A percentile compares a stretch with the other conserved stretches of the same genome.
Evolutionary conservation across 1,284 basidiomycete species (phyloP).

Genomic region (Microbotryomycetes sp.): DNA sequence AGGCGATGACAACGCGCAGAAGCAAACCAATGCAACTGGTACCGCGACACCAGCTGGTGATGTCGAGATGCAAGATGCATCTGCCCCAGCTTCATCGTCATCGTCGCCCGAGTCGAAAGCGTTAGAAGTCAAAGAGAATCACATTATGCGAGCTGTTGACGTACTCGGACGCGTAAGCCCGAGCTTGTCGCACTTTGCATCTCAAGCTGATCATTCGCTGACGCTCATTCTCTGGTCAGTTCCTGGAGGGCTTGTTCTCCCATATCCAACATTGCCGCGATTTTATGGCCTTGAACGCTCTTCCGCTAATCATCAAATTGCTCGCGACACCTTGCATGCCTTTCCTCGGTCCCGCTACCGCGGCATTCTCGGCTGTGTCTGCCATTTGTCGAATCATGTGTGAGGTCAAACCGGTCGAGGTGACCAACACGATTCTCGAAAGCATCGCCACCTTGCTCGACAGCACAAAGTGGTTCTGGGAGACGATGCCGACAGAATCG

Average conservation of each 20-base stretch:
- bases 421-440: constrained; percentile 63
- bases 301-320: constrained; percentile 67
- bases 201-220: background rate
- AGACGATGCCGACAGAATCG: constrained; percentile 50
- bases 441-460: constrained; percentile 66
- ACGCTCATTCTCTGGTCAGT: constrained; percentile 48
- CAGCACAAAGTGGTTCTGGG: constrained; percentile 68
- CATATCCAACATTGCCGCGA: constrained; percentile 79
- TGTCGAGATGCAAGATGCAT: constrained; percentile 5
- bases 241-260: constrained; percentile 89
- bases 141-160: constrained; percentile 22
- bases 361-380: constrained; percentile 74
- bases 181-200: background rate
- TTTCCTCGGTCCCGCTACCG: constrained; percentile 77
- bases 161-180: constrained; percentile 32
- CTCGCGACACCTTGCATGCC: constrained; percentile 81
- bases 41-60: constrained; percentile 1
- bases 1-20: constrained; percentile 41
- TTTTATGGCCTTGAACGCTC: constrained; percentile 73
- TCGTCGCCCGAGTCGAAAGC: background rate
- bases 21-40: constrained; percentile 33
- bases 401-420: constrained; percentile 72
- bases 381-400: constrained; percentile 82
- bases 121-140: constrained; percentile 22
- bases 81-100: constrained; percentile 44